Conservation (phyloP, 805 yeast species). For the Nematodospora valgi region DNA sequence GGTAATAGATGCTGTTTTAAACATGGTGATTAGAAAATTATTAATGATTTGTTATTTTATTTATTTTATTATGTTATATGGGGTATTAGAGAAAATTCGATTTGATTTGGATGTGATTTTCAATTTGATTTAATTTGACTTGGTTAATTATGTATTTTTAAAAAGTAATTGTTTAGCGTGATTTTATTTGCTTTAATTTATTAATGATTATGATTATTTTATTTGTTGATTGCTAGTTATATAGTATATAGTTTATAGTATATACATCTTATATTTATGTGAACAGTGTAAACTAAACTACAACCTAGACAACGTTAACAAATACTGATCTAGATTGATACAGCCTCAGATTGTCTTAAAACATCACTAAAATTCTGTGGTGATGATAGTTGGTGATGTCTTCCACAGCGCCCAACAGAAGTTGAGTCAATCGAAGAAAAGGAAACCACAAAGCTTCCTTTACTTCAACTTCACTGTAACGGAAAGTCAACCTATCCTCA, state of each 20-base stretch:
- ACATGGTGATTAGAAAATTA: slow-evolving; percentile 46
- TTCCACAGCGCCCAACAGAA: slow-evolving; percentile 49
- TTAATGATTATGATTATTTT: background rate
- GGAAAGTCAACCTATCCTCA: slow-evolving; percentile 48
- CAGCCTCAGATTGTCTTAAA: slow-evolving; percentile 34
- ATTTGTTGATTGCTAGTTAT: background rate
- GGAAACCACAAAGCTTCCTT: slow-evolving; percentile 4
- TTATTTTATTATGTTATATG: background rate
- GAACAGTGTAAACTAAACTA: too few species aligned
- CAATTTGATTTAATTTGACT: background rate
- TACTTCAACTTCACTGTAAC: slow-evolving; percentile 29
- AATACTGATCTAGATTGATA: too few species aligned
- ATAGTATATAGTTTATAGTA: too few species aligned
- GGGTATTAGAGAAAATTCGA: too few species aligned
- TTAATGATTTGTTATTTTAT: background rate
- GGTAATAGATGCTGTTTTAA: slow-evolving; percentile 91
- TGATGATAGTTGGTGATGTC: slow-evolving; percentile 46
- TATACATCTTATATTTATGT: too few species aligned
- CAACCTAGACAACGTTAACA: too few species aligned
- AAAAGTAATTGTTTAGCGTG: background rate
- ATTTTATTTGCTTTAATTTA: background rate
- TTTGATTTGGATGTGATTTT: background rate
- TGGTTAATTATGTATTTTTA: background rate
- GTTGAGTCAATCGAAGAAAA: slow-evolving; percentile 11
- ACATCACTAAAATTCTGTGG: slow-evolving; percentile 46